Evolutionary conservation across 176 grass and related monocot genomes (phyloP).

Genomic region (Cenchrus americanus): DNA sequence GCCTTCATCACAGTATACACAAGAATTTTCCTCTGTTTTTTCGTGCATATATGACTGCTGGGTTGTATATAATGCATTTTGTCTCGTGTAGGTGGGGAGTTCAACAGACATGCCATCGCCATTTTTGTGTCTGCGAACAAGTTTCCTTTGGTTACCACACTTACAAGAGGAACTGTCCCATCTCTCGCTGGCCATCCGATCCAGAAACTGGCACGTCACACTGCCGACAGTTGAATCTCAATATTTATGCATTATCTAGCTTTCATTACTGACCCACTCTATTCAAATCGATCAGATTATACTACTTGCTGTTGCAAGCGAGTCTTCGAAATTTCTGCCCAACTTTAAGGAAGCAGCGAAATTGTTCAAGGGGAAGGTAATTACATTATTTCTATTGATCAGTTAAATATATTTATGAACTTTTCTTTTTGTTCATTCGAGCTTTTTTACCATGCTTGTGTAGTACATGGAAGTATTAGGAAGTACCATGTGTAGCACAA

Average conservation of each 20-base stretch:
- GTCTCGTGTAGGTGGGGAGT: slow-evolving; percentile 56
- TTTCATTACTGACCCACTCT: background rate
- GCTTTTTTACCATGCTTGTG: too few species aligned
- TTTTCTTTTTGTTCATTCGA: background rate
- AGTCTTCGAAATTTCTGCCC: slow-evolving; percentile 54
- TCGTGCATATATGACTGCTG: background rate
- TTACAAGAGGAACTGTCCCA: slow-evolving; percentile 46
- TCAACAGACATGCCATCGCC: slow-evolving; percentile 49
- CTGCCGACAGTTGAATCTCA: background rate
- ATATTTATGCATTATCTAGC: slow-evolving; percentile 8
- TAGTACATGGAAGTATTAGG: too few species aligned
- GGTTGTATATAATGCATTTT: background rate
- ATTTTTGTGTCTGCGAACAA: slow-evolving; percentile 71
- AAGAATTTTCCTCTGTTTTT: background rate
- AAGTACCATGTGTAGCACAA: too few species aligned
- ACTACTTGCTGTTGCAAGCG: slow-evolving; percentile 64
- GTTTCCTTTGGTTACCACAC: slow-evolving; percentile 57
- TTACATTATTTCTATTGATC: too few species aligned
- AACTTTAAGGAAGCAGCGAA: slow-evolving; percentile 70
- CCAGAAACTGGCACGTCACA: slow-evolving; percentile 48
- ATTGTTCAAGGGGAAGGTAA: slow-evolving; percentile 79
- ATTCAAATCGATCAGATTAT: slow-evolving; percentile 62
- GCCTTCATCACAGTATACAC: background rate
- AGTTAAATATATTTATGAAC: too few species aligned
- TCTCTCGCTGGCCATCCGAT: slow-evolving; percentile 63